Percentiles rank a stretch among this genome's conserved stretches.
phyloP scores from a whole-genome alignment of 169 alveolate genomes.

The Plasmodium berghei region DNA sequence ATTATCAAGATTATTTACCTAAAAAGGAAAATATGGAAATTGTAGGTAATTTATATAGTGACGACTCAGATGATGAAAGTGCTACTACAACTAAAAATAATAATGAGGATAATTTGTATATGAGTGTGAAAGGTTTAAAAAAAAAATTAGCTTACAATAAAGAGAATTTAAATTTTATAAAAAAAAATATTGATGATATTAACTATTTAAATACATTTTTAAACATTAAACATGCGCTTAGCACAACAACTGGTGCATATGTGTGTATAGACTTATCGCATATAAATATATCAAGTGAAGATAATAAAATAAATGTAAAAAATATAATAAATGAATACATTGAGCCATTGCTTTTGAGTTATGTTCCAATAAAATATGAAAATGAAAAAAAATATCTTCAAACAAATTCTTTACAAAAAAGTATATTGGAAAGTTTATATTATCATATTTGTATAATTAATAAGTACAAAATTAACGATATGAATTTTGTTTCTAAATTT shows the following conservation, averaged over 20 bases:
- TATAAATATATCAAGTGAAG: constrained; percentile 22
- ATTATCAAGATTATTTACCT: constrained; percentile 76
- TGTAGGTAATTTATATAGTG: not conserved
- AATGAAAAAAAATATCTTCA: constrained; percentile 56
- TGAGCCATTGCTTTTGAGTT: constrained; percentile 80
- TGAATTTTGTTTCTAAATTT: constrained; percentile 36
- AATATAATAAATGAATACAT: constrained; percentile 78
- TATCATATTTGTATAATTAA: constrained; percentile 70
- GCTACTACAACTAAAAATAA: not conserved
- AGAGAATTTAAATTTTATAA: constrained; percentile 33
- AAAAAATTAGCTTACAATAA: constrained; percentile 9
- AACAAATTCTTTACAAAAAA: constrained; percentile 17
- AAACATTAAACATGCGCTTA: constrained; percentile 43
- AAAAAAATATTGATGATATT: constrained; percentile 44
- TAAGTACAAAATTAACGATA: constrained; percentile 12
- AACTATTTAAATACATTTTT: constrained; percentile 67
- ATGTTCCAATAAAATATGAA: constrained; percentile 78
- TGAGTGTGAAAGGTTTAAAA: not conserved
- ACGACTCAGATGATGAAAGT: not conserved
- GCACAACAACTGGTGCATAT: constrained; percentile 68
- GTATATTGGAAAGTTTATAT: constrained; percentile 49
- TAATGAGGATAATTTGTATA: not conserved
- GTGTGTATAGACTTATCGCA: constrained; percentile 55
- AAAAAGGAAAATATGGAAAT: constrained; percentile 39
- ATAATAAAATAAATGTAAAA: constrained; percentile 15